A percentile compares a stretch with the other conserved stretches of the same genome.
These are phyloP conservation scores for Alisma plantagoaquatica DNA, from an alignment of 106 monocot species.

Conservation along the genomic window DNA sequence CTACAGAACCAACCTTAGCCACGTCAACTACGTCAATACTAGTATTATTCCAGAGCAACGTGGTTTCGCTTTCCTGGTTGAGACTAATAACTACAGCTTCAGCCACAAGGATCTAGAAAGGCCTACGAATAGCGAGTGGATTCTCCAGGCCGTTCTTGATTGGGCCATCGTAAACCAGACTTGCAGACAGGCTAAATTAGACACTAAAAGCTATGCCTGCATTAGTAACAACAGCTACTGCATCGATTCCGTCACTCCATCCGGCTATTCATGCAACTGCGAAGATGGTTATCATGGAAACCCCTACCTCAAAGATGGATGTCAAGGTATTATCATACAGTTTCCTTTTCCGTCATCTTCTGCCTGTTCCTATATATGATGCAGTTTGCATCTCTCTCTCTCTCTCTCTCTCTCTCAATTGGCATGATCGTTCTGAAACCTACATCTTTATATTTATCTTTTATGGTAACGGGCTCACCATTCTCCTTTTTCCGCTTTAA, in stretches of 20 bases:
- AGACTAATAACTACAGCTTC: not conserved
- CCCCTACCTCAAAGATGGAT: slow-evolving; percentile 1
- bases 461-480: no score
- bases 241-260: not conserved
- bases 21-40: not conserved
- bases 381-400: no score
- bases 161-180: not conserved
- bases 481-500: not conserved
- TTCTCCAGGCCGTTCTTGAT: not conserved
- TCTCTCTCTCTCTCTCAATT: no score
- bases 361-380: no score
- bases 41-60: not conserved
- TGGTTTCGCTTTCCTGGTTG: not conserved
- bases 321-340: slow-evolving; percentile 8
- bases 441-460: no score
- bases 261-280: slow-evolving; percentile 2
- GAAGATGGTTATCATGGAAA: not conserved
- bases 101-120: not conserved
- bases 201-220: not conserved
- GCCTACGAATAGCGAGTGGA: not conserved
- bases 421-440: no score
- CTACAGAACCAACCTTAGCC: not conserved
- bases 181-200: not conserved
- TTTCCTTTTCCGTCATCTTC: no score
- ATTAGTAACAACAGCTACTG: not conserved